phyloP scores from a whole-genome alignment of 176 grass and related monocot species.

The Urochloa ruziziensis region DNA sequence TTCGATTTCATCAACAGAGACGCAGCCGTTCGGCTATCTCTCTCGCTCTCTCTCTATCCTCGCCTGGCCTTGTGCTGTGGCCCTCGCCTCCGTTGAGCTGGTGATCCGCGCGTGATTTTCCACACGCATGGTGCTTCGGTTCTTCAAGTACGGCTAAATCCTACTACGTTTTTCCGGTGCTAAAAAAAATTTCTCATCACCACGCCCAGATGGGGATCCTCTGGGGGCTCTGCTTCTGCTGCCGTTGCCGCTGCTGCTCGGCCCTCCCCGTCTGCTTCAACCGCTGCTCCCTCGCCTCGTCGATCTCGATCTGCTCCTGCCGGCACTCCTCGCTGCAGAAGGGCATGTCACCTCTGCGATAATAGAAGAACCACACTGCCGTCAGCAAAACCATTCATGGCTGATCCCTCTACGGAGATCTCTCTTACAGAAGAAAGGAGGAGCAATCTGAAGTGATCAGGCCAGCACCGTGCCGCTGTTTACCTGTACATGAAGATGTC shows the following conservation, averaged over 20 bases:
- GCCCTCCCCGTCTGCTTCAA: constrained; percentile 41
- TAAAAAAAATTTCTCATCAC: constrained; percentile 26
- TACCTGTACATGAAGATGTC: constrained; percentile 99
- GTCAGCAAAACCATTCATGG: constrained; percentile 15
- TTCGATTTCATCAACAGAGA: neutral
- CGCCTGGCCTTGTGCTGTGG: neutral
- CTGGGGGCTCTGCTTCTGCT: constrained; percentile 58
- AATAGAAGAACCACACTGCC: neutral
- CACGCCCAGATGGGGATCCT: constrained; percentile 74
- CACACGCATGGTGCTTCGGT: neutral
- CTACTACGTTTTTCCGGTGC: neutral
- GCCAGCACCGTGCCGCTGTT: neutral
- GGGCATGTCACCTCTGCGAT: constrained; percentile 76
- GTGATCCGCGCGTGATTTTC: neutral
- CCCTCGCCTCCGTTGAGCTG: neutral
- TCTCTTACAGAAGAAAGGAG: neutral
- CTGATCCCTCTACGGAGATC: neutral
- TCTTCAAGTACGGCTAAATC: constrained; percentile 10
- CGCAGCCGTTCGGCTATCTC: neutral
- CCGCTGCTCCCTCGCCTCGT: constrained; percentile 60
- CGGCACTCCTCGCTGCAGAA: constrained; percentile 98
- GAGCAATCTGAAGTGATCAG: neutral
- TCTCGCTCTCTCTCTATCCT: neutral
- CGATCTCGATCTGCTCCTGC: constrained; percentile 86
- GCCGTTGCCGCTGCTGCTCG: constrained; percentile 45